Percentiles rank a stretch among this genome's conserved stretches.
These are phyloP conservation scores for Maudiozyma turicensis DNA, from an alignment of 805 yeast species.

Conservation along the genomic window DNA sequence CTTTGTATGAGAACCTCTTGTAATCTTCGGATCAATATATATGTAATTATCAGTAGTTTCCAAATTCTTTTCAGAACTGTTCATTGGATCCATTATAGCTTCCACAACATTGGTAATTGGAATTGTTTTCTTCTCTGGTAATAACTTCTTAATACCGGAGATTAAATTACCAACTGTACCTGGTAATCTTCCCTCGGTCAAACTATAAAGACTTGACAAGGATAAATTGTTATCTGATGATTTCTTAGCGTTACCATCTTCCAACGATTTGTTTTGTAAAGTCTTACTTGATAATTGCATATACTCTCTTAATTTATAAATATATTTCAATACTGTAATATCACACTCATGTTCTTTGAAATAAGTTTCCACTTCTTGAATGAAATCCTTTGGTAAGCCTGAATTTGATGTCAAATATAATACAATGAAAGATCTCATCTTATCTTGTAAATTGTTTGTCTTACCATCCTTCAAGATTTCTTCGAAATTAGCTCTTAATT, in stretches of 20 bases:
- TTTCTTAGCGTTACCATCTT: slow-evolving; percentile 26
- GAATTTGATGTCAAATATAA: slow-evolving; percentile 46
- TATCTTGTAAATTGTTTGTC: slow-evolving; percentile 63
- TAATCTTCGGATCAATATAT: slow-evolving; percentile 77
- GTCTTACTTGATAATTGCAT: slow-evolving; percentile 43
- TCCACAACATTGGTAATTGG: slow-evolving; percentile 89
- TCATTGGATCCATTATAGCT: slow-evolving; percentile 77
- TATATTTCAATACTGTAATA: slow-evolving; percentile 56
- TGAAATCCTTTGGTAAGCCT: slow-evolving; percentile 36
- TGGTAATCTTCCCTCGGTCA: slow-evolving; percentile 71
- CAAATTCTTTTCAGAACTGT: slow-evolving; percentile 51
- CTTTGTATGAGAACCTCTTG: slow-evolving; percentile 81
- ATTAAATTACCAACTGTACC: slow-evolving; percentile 88
- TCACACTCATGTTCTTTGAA: slow-evolving; percentile 51
- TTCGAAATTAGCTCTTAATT: slow-evolving; percentile 46
- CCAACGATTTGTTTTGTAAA: slow-evolving; percentile 27
- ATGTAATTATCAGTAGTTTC: slow-evolving; percentile 80
- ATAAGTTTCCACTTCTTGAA: slow-evolving; percentile 51
- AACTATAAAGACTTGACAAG: slow-evolving; percentile 68
- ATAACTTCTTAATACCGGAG: slow-evolving; percentile 72
- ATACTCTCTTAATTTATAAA: slow-evolving; percentile 72
- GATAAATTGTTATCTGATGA: background rate
- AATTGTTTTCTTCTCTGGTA: slow-evolving; percentile 80
- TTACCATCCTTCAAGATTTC: slow-evolving; percentile 45
- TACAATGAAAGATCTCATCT: slow-evolving; percentile 82